Base-by-base conservation (phyloP, 139 green algal species). In the Chlorella sp. region DNA sequence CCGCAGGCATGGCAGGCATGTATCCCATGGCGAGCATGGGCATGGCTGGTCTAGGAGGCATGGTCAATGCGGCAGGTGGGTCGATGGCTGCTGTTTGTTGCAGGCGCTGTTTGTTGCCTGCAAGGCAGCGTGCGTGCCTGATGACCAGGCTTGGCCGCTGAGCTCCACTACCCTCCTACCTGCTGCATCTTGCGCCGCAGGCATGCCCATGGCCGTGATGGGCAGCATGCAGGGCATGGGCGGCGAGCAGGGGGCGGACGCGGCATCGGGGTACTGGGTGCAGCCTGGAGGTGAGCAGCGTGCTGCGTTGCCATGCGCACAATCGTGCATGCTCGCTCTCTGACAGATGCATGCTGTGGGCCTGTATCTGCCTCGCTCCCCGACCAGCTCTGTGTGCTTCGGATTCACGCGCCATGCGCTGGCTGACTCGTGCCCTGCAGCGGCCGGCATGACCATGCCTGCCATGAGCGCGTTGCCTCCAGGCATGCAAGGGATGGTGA, bases 1-100 rank as follows among this genome's bases (percentile, higher is more conserved):
- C 4, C 27, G 68, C 67, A 65, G 80, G 70, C 74, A 82, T 85
- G 71, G 40, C n/a, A 12, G 69, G 69, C 51, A 76, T 76, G 69
- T 62, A 61, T 12, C 67, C 67, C 19, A 73, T 73, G 67, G 11
- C 31, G 63, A 38, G 46, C 67, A 12, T 19, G n/a, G n/a, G n/a
- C n/a, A n/a, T n/a, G n/a, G n/a, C n/a, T n/a, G n/a, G n/a, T n/a
- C n/a, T n/a, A n/a, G n/a, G n/a, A n/a, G n/a, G n/a, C n/a, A n/a
- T n/a, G n/a, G n/a, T n/a, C n/a, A n/a, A n/a, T n/a, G n/a, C n/a
- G n/a, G n/a, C n/a, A n/a, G n/a, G n/a, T n/a, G n/a, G n/a, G n/a
- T n/a, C n/a, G n/a, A n/a, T n/a, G n/a, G n/a, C n/a, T n/a, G n/a
- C n/a, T n/a, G n/a, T n/a, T n/a, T n/a, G n/a, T n/a, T n/a, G n/a